A percentile compares a stretch with the other conserved stretches of the same genome.
Conservation (phyloP, 305 asterid species). For the Coffea humblotiana region DNA sequence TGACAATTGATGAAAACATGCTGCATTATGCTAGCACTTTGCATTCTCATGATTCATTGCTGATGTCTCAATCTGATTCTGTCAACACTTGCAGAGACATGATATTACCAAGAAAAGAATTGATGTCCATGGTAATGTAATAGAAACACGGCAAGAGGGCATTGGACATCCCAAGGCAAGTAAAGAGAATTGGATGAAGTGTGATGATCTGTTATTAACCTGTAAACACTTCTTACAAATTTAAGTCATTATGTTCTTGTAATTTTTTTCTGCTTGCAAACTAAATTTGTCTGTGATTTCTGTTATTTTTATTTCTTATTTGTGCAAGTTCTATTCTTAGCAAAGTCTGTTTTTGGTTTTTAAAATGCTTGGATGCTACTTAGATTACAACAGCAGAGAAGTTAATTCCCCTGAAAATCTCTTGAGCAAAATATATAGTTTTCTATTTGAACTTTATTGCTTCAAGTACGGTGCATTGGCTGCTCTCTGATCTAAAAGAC, state of each 20-base stretch:
- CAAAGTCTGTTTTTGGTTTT: too few species aligned
- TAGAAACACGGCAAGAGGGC: constrained; percentile 85
- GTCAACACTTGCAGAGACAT: constrained; percentile 68
- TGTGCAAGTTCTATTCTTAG: too few species aligned
- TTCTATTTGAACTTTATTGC: neutral
- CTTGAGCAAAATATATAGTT: neutral
- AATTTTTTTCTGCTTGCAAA: neutral
- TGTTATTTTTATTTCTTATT: too few species aligned
- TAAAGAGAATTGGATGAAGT: neutral
- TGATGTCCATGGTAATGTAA: constrained; percentile 83
- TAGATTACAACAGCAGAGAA: neutral
- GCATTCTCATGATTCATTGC: constrained; percentile 17
- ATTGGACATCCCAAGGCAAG: constrained; percentile 88
- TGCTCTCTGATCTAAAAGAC: neutral
- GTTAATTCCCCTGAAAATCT: neutral
- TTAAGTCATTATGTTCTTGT: neutral
- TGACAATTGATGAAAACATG: constrained; percentile 3
- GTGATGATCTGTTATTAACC: neutral
- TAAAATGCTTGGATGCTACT: neutral
- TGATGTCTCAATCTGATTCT: constrained; percentile 20
- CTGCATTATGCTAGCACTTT: neutral
- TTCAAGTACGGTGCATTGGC: neutral
- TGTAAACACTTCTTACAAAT: neutral
- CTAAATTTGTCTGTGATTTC: too few species aligned
- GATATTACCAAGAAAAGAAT: constrained; percentile 92